Evolutionary conservation across 2,329 filamentous ascomycete species (phyloP).

Genomic region (Colletotrichum zoysiae): DNA sequence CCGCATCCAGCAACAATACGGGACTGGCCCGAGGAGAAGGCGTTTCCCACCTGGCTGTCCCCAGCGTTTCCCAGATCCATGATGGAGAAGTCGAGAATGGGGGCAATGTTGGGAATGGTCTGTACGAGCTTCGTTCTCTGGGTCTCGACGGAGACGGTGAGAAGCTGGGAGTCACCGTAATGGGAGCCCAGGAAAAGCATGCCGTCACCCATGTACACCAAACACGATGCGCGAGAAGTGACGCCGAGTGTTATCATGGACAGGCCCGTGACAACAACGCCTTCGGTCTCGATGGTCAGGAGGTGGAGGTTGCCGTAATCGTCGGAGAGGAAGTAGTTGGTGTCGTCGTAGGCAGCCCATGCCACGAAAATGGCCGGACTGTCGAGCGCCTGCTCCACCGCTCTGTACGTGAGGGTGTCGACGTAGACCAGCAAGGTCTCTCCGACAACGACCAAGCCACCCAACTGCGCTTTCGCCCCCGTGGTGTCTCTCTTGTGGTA

Average conservation of each 20-base stretch:
- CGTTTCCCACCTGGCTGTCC: conserved; percentile 80
- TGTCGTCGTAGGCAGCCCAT: conserved; percentile 87
- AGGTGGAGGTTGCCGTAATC: conserved; percentile 90
- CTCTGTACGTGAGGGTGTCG: conserved; percentile 79
- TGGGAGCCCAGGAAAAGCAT: conserved; percentile 91
- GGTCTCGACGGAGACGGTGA: conserved; percentile 64
- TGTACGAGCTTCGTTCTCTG: conserved; percentile 75
- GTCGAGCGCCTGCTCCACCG: conserved; percentile 73
- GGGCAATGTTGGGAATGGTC: conserved; percentile 85
- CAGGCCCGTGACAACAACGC: conserved; percentile 78
- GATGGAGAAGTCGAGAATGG: conserved; percentile 91
- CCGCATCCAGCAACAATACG: conserved; percentile 94
- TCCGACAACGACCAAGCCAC: conserved; percentile 80
- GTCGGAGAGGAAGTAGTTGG: conserved; percentile 89
- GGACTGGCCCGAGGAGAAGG: conserved; percentile 95
- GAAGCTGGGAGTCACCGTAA: conserved; percentile 90
- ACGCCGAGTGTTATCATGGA: conserved; percentile 72
- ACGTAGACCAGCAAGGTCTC: conserved; percentile 89
- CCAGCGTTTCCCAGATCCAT: conserved; percentile 96
- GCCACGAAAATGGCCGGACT: conserved; percentile 90
- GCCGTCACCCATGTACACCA: conserved; percentile 82
- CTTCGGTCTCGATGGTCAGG: conserved; percentile 79
- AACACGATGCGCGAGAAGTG: conserved; percentile 80
- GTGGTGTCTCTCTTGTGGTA: conserved; percentile 70
- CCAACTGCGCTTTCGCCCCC: conserved; percentile 68